These are phyloP conservation scores for Suillus lakei DNA, from an alignment of 768 basidiomycete species.

Conservation along the genomic window DNA sequence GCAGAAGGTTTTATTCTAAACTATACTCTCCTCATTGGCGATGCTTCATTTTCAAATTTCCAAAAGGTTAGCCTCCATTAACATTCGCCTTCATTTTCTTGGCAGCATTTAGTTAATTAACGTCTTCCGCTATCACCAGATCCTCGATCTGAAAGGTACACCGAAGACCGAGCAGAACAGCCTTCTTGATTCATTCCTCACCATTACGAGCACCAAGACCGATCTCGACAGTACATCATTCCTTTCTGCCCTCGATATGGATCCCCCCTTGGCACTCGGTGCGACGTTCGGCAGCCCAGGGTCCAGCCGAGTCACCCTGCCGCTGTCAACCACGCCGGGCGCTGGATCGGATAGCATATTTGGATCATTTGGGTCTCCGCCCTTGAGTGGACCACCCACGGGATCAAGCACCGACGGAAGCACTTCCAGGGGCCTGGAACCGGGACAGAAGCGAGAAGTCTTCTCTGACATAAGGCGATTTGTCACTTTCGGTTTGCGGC, in stretches of 20 bases:
- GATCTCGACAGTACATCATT: conserved; percentile 92
- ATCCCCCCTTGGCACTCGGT: conserved; percentile 62
- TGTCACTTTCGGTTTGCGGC: conserved; percentile 86
- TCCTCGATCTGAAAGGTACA: conserved; percentile 94
- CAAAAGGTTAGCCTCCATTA: conserved; percentile 74
- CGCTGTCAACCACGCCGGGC: conserved; percentile 37
- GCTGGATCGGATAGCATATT: conserved; percentile 60
- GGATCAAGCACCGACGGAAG: conserved; percentile 54
- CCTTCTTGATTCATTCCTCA: conserved; percentile 89
- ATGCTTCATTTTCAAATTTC: conserved; percentile 95
- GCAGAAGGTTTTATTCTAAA: conserved; percentile 94
- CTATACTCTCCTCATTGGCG: conserved; percentile 92
- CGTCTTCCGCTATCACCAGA: conserved; percentile 48
- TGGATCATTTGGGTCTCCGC: conserved; percentile 61
- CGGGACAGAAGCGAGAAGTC: conserved; percentile 67
- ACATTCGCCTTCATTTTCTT: neutral
- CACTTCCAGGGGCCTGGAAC: conserved; percentile 46
- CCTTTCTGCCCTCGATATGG: conserved; percentile 95
- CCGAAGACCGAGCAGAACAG: conserved; percentile 85
- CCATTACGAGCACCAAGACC: conserved; percentile 89
- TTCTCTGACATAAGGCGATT: conserved; percentile 90
- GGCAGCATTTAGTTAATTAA: conserved; percentile 16
- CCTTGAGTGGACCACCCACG: conserved; percentile 64
- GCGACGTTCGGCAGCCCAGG: conserved; percentile 69
- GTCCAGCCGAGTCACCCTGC: conserved; percentile 63